Conservation (phyloP, 2,329 filamentous ascomycete species). For the Sodiomyces alkalinus region DNA sequence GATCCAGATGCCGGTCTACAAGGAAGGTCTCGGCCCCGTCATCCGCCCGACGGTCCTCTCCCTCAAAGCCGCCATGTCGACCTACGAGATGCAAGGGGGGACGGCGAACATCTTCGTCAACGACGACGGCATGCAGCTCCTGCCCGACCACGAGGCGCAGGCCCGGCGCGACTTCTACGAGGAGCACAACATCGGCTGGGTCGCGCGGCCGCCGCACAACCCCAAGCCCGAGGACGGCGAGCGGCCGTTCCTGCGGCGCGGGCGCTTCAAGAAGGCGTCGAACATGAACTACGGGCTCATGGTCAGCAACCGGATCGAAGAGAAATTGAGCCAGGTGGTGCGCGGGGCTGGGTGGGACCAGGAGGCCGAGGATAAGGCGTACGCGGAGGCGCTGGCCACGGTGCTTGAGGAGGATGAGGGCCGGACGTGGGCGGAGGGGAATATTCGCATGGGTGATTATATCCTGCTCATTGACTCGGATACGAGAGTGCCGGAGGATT, state of each 20-base stretch:
- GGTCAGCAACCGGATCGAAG: constrained; percentile 39
- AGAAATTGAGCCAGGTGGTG: constrained; percentile 24
- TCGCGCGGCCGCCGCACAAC: constrained; percentile 34
- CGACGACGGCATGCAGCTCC: constrained; percentile 51
- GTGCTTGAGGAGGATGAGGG: constrained; percentile 33
- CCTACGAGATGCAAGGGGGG: constrained; percentile 40
- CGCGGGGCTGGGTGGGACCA: constrained; percentile 20
- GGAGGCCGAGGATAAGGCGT: constrained; percentile 27
- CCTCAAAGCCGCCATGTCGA: constrained; percentile 31
- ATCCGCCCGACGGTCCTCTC: constrained; percentile 33
- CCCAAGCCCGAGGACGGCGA: constrained; percentile 17
- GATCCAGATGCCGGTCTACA: constrained; percentile 30
- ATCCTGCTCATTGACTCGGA: constrained; percentile 56
- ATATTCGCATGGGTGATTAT: constrained; percentile 42
- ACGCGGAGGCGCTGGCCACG: constrained; percentile 26
- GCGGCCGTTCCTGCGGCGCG: constrained; percentile 35
- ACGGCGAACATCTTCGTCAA: constrained; percentile 54
- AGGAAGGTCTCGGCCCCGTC: constrained; percentile 21
- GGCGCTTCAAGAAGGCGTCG: constrained; percentile 51
- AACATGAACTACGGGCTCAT: constrained; percentile 53
- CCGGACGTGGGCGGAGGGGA: constrained; percentile 40
- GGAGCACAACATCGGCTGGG: constrained; percentile 42
- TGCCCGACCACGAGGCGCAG: constrained; percentile 31
- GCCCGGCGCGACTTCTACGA: constrained; percentile 39
- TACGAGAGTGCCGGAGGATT: constrained; percentile 52